A percentile compares a stretch with the other conserved stretches of the same genome.
Conservation (phyloP, 768 basidiomycete genomes). For the Hirschioporus abietinus region DNA sequence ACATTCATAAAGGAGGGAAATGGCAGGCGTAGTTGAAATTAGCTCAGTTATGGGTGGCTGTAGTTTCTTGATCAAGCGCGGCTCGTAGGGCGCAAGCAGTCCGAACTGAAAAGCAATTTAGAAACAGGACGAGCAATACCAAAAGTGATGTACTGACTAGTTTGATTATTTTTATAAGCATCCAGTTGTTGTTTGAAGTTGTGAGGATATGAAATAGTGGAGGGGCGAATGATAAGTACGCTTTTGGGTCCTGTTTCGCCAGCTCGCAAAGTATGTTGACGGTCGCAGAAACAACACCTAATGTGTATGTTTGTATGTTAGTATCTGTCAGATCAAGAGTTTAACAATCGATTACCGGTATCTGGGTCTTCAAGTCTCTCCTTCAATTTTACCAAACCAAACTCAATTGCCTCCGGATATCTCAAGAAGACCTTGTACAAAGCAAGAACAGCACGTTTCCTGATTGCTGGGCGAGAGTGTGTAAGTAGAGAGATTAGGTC, state of each 20-base stretch:
- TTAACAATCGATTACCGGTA: constrained; percentile 42
- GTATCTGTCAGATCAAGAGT: background rate
- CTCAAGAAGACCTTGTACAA: constrained; percentile 75
- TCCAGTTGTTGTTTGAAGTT: constrained; percentile 97
- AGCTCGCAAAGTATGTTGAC: constrained; percentile 95
- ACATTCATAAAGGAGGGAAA: constrained; percentile 95
- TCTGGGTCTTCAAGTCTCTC: constrained; percentile 81
- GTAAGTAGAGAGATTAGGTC: constrained; percentile 84
- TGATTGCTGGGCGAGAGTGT: constrained; percentile 82
- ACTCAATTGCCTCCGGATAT: constrained; percentile 72
- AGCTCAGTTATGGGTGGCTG: constrained; percentile 92
- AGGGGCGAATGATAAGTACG: constrained; percentile 85
- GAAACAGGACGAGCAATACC: background rate
- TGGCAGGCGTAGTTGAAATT: constrained; percentile 92
- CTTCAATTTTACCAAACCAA: constrained; percentile 62
- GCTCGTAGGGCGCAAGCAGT: constrained; percentile 84
- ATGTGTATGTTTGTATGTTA: constrained; percentile 2
- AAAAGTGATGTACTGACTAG: constrained; percentile 43
- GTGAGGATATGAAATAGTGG: constrained; percentile 90
- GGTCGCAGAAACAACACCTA: constrained; percentile 90
- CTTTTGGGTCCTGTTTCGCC: constrained; percentile 69
- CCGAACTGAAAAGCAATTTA: constrained; percentile 63
- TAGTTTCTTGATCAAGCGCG: constrained; percentile 89
- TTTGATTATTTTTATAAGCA: constrained; percentile 98
- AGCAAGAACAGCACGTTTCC: constrained; percentile 85